Conservation (phyloP, 768 basidiomycete genomes). For the Chalciporus pseudorubinellus region DNA sequence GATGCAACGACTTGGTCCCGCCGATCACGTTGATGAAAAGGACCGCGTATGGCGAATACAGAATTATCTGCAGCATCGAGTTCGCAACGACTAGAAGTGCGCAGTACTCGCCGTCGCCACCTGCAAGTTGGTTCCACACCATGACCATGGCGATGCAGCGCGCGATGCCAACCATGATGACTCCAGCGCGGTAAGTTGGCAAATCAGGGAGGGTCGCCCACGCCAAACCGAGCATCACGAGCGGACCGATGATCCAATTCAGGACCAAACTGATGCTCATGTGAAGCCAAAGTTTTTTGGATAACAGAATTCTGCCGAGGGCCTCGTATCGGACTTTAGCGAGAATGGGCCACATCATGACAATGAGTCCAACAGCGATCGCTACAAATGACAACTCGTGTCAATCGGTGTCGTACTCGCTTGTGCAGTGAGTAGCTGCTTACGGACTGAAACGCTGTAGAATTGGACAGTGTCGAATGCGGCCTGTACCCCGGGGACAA, state of each 20-base stretch:
- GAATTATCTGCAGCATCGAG: conserved; percentile 71
- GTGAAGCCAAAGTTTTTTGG: conserved; percentile 60
- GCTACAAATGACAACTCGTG: conserved; percentile 21
- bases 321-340: conserved; percentile 76
- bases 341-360: conserved; percentile 88
- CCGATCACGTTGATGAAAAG: conserved; percentile 75
- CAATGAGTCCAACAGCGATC: conserved; percentile 74
- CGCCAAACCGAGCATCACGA: conserved; percentile 81
- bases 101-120: conserved; percentile 69
- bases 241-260: conserved; percentile 80
- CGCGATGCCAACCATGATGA: conserved; percentile 70
- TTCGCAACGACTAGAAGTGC: conserved; percentile 82
- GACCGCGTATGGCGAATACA: conserved; percentile 66
- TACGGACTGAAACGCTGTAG: conserved; percentile 64
- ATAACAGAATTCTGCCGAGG: conserved; percentile 55
- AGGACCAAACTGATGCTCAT: conserved; percentile 63
- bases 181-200: conserved; percentile 69
- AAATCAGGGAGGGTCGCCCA: conserved; percentile 85
- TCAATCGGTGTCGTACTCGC: no score
- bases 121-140: conserved; percentile 77
- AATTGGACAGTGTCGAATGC: conserved; percentile 65
- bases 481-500: conserved; percentile 53
- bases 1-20: conserved; percentile 37
- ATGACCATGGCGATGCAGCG: conserved; percentile 61
- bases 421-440: no score